These are phyloP conservation scores for Komagataea norvegica DNA, from an alignment of 1,139 yeast genomes.

Conservation along the genomic window DNA sequence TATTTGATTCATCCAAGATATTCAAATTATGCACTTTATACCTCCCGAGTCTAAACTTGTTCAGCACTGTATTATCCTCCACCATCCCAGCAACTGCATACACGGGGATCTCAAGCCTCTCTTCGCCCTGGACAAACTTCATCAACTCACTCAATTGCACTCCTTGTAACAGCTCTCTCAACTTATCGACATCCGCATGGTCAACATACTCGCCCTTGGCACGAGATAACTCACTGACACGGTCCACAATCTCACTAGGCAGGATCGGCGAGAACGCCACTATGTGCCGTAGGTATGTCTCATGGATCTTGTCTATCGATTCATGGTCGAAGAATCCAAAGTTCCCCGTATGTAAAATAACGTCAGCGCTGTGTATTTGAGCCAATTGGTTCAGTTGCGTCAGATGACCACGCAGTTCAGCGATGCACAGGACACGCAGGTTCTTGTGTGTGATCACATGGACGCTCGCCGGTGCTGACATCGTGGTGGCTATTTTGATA, in stretches of 20 bases:
- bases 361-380: conserved; percentile 38
- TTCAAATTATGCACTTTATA: conserved; percentile 52
- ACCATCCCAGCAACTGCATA: conserved; percentile 73
- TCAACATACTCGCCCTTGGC: conserved; percentile 39
- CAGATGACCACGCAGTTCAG: conserved; percentile 52
- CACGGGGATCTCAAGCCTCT: conserved; percentile 54
- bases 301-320: conserved; percentile 53
- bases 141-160: conserved; percentile 52
- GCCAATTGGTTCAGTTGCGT: conserved; percentile 46
- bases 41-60: conserved; percentile 52
- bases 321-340: conserved; percentile 70
- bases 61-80: conserved; percentile 66
- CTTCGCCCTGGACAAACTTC: conserved; percentile 45
- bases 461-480: too few species aligned
- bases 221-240: conserved; percentile 43
- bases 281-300: conserved; percentile 54
- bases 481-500: too few species aligned
- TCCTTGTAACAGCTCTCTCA: conserved; percentile 35
- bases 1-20: conserved; percentile 54
- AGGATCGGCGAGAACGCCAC: conserved; percentile 64
- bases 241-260: conserved; percentile 41
- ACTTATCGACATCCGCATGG: conserved; percentile 32
- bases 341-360: conserved; percentile 70
- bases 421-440: conserved; percentile 44
- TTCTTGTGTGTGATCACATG: conserved; percentile 28